phyloP scores from a whole-genome alignment of 225 moss, liverwort and hornwort species.

The Rhytidiadelphus loreus region DNA sequence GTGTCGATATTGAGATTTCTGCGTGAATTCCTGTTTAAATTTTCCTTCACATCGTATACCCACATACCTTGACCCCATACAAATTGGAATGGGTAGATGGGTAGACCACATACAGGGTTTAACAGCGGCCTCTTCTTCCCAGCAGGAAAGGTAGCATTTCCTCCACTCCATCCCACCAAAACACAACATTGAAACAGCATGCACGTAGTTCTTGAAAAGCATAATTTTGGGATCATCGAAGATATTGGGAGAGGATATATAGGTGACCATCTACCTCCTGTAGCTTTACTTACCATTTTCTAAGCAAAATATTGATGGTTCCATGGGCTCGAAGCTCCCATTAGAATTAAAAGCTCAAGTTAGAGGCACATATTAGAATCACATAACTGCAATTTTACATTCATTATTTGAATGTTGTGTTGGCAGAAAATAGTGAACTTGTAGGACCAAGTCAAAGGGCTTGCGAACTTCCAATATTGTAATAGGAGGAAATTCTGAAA shows the following conservation, averaged over 20 bases:
- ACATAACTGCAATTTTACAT: not conserved
- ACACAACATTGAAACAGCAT: not conserved
- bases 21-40: no score
- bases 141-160: not conserved
- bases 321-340: not conserved
- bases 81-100: not conserved
- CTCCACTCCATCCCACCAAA: not conserved
- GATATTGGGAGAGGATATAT: not conserved
- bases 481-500: not conserved
- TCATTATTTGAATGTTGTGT: not conserved
- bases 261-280: not conserved
- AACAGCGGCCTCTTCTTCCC: not conserved
- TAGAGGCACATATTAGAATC: not conserved
- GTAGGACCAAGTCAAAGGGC: no score
- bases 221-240: not conserved
- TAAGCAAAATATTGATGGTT: no score
- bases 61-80: no score
- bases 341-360: not conserved
- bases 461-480: not conserved
- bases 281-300: not conserved
- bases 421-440: not conserved
- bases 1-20: no score
- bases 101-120: constrained; percentile 1
- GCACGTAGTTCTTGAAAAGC: not conserved
- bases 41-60: no score